Evolutionary conservation across 805 yeast species (phyloP).

Genomic region (Suhomyces sp.): DNA sequence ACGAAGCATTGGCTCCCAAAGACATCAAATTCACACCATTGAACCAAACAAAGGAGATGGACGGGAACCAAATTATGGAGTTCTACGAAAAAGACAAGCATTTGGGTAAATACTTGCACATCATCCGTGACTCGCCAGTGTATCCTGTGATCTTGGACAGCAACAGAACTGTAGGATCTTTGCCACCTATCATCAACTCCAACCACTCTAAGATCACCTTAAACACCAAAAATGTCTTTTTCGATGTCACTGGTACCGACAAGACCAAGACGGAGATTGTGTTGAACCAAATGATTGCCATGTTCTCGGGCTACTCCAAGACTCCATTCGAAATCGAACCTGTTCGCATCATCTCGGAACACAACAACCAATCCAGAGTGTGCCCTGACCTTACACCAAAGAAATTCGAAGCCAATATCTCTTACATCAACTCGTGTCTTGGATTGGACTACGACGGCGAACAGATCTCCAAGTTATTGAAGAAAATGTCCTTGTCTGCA

Average conservation of each 20-base stretch:
- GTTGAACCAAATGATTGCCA: constrained; percentile 86
- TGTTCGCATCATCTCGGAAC: constrained; percentile 77
- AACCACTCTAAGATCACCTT: constrained; percentile 84
- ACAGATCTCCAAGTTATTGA: constrained; percentile 65
- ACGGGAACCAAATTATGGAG: constrained; percentile 78
- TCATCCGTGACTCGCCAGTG: constrained; percentile 83
- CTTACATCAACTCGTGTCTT: constrained; percentile 87
- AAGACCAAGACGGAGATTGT: constrained; percentile 92
- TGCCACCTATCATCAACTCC: constrained; percentile 97
- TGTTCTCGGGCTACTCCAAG: constrained; percentile 87
- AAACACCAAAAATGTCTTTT: constrained; percentile 81
- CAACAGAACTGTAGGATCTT: constrained; percentile 72
- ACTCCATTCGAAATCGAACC: constrained; percentile 88
- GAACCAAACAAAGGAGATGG: constrained; percentile 65
- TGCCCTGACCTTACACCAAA: constrained; percentile 74
- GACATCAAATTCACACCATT: constrained; percentile 74
- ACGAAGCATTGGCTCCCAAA: constrained; percentile 77
- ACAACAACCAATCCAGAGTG: constrained; percentile 70
- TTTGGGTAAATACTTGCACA: constrained; percentile 82
- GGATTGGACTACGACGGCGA: constrained; percentile 73
- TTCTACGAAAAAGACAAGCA: constrained; percentile 90
- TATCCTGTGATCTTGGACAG: constrained; percentile 87
- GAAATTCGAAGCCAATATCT: constrained; percentile 66
- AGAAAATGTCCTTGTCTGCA: constrained; percentile 79
- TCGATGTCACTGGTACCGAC: constrained; percentile 95